phyloP scores from a whole-genome alignment of 805 yeast genomes.

The Lachancea thermotolerans region DNA sequence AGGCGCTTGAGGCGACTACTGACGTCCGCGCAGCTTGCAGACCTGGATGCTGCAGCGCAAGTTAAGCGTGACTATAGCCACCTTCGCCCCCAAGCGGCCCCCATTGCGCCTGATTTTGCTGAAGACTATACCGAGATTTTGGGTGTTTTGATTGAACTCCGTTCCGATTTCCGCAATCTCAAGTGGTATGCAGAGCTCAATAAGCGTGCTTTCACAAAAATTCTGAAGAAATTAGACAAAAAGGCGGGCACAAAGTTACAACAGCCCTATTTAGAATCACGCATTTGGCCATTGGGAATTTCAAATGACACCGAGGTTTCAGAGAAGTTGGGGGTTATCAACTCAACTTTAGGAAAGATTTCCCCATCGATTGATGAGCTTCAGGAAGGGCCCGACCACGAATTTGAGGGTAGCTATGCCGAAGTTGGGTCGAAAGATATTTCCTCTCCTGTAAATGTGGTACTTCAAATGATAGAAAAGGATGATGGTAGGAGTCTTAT shows the following conservation, averaged over 20 bases:
- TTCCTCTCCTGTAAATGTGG: constrained; percentile 8
- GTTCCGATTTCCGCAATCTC: constrained; percentile 70
- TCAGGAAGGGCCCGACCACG: constrained; percentile 1
- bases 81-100: constrained; percentile 5
- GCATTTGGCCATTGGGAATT: constrained; percentile 69
- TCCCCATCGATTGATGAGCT: constrained; percentile 35
- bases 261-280: constrained; percentile 50
- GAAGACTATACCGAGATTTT: constrained; percentile 56
- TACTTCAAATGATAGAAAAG: constrained; percentile 25
- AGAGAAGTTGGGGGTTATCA: constrained; percentile 45
- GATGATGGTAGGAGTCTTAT: constrained; percentile 43
- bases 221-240: constrained; percentile 85
- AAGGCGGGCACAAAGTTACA: constrained; percentile 59
- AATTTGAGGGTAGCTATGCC: background rate
- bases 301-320: constrained; percentile 62
- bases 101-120: constrained; percentile 13
- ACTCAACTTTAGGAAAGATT: constrained; percentile 44
- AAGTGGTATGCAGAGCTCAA: constrained; percentile 94
- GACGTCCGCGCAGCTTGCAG: constrained; percentile 27
- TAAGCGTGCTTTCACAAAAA: constrained; percentile 82
- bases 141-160: constrained; percentile 64
- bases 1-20: constrained; percentile 52
- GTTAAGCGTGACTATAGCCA: background rate
- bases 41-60: constrained; percentile 6
- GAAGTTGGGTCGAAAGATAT: constrained; percentile 1